These are phyloP conservation scores for Endocalyx cinctus DNA, from an alignment of 2,329 filamentous ascomycete species.

Conservation along the genomic window DNA sequence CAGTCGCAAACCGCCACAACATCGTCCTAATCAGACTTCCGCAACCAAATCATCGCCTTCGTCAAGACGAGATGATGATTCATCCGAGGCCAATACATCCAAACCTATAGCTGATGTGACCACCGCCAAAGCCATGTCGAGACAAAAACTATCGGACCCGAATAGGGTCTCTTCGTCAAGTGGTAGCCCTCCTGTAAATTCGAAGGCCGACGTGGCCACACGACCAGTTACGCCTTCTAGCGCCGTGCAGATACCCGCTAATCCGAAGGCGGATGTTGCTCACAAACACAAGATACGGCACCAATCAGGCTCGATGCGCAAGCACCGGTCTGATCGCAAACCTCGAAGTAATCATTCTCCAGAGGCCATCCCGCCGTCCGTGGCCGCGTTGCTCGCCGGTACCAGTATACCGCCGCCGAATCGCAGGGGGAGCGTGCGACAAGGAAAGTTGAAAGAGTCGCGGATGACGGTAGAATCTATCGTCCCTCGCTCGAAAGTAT, in stretches of 20 bases:
- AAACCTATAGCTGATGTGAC: constrained; percentile 15
- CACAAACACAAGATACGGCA: constrained; percentile 32
- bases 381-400: constrained; percentile 57
- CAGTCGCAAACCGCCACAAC: constrained; percentile 20
- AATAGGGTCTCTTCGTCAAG: constrained; percentile 18
- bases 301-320: constrained; percentile 27
- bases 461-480: constrained; percentile 54
- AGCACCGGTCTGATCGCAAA: constrained; percentile 28
- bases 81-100: constrained; percentile 13
- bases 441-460: constrained; percentile 18
- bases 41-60: constrained; percentile 11
- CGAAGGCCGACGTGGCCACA: constrained; percentile 25
- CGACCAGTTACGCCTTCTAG: constrained; percentile 39
- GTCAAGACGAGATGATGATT: constrained; percentile 28
- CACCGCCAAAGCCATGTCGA: constrained; percentile 19
- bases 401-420: constrained; percentile 55
- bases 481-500: constrained; percentile 48
- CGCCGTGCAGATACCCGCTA: constrained; percentile 52
- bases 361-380: constrained; percentile 52
- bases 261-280: constrained; percentile 32
- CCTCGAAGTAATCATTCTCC: constrained; percentile 43
- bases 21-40: constrained; percentile 10
- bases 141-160: constrained; percentile 19
- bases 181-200: constrained; percentile 22
- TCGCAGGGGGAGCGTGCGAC: constrained; percentile 29